A percentile compares a stretch with the other conserved stretches of the same genome.
Evolutionary conservation across 2,329 filamentous ascomycete species (phyloP).

Genomic region (Beauveria sp.): DNA sequence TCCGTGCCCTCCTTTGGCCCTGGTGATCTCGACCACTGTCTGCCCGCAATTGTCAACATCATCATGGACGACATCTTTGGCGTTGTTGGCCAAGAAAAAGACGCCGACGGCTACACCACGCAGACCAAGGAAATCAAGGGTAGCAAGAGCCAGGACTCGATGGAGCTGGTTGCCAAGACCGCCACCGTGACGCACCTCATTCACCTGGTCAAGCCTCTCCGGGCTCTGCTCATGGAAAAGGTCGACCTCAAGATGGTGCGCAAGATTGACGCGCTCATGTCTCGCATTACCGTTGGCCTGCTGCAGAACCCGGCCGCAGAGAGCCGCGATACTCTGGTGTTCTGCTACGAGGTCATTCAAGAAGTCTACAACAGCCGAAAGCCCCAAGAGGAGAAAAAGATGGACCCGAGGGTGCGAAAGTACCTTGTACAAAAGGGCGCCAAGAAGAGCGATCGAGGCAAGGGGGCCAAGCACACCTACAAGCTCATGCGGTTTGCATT

Average conservation of each 20-base stretch:
- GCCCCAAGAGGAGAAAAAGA: conserved; percentile 41
- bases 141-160: conserved; percentile 96
- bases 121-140: conserved; percentile 98
- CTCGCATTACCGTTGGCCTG: conserved; percentile 75
- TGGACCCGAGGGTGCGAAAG: conserved; percentile 56
- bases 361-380: conserved; percentile 66
- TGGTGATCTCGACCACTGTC: conserved; percentile 84
- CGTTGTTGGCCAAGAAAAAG: conserved; percentile 86
- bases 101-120: conserved; percentile 88
- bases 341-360: conserved; percentile 91
- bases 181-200: conserved; percentile 68
- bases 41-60: conserved; percentile 68
- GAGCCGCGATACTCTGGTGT: conserved; percentile 76
- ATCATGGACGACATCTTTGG: conserved; percentile 99
- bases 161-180: conserved; percentile 83
- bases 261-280: conserved; percentile 84
- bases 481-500: conserved; percentile 85
- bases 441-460: conserved; percentile 64
- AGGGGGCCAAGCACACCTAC: conserved; percentile 71
- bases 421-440: conserved; percentile 77
- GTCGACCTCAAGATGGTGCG: conserved; percentile 74
- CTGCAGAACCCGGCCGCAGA: conserved; percentile 73
- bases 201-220: conserved; percentile 70
- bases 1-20: conserved; percentile 65
- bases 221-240: conserved; percentile 72